Conservation (phyloP, 2,329 filamentous ascomycete species). For the Cladosporium oxysporum region DNA sequence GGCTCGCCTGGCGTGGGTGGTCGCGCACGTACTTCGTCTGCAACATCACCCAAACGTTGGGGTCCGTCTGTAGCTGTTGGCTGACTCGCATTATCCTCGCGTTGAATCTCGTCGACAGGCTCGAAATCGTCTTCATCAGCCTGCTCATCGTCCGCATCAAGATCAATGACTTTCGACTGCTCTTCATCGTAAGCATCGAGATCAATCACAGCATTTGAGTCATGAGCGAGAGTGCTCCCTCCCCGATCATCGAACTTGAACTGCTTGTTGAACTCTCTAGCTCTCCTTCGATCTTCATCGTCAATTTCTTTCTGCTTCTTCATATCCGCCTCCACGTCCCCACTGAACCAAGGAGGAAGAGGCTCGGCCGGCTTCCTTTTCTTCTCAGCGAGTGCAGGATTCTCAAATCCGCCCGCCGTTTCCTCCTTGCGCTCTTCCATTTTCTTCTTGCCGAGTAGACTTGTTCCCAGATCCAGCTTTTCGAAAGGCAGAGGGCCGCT, state of each 20-base stretch:
- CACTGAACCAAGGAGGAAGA: slow-evolving; percentile 73
- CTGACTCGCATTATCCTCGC: slow-evolving; percentile 27
- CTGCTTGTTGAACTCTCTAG: slow-evolving; percentile 57
- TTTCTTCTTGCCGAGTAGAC: slow-evolving; percentile 54
- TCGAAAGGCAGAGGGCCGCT: slow-evolving; percentile 88
- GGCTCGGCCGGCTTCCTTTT: slow-evolving; percentile 55
- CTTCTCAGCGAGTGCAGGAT: slow-evolving; percentile 42
- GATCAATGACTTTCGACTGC: slow-evolving; percentile 46
- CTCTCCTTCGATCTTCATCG: slow-evolving; percentile 54
- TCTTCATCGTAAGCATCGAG: slow-evolving; percentile 45
- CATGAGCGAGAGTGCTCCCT: slow-evolving; percentile 57
- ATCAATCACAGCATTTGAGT: slow-evolving; percentile 51
- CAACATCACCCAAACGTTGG: slow-evolving; percentile 44
- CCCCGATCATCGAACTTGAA: slow-evolving; percentile 59
- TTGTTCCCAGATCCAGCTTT: slow-evolving; percentile 69
- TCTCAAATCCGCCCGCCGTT: slow-evolving; percentile 67
- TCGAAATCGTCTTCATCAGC: slow-evolving; percentile 31
- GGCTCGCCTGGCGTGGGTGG: slow-evolving; percentile 38
- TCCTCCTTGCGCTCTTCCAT: slow-evolving; percentile 56
- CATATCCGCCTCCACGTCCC: slow-evolving; percentile 63
- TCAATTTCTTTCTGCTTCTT: slow-evolving; percentile 42
- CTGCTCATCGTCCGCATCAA: slow-evolving; percentile 36
- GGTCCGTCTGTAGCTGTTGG: background rate
- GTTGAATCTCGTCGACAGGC: slow-evolving; percentile 1
- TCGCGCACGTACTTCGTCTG: slow-evolving; percentile 45